Base-by-base conservation (phyloP, 352 stramenopile species). In the Globisporangium solare region DNA sequence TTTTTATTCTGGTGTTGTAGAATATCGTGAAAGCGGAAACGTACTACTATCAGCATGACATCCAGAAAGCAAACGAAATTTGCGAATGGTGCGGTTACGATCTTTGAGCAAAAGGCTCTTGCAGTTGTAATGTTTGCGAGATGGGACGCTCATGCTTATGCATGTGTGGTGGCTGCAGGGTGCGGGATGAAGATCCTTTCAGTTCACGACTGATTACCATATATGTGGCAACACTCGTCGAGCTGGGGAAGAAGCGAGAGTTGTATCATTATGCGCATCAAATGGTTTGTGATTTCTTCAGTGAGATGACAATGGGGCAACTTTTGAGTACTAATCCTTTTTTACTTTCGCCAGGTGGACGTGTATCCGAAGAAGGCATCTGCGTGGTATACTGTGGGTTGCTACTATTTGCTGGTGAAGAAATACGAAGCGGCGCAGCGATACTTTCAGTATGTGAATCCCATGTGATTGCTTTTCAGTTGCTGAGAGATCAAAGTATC, bases 201-300 rank as follows among this genome's bases (percentile, higher is more conserved):
- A 90, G 94, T 64, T 83, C 78, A 39, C 79, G 85, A 27, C 73
- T 92, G 32, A 79, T 94, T 42, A 70, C 86, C 5, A 77, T 96
- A 2, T 93, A 86, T 40, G 86, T 98, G 7, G 86, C 90, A 7
- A 97, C 90, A 0, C 62, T 98, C 2, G 82, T 98, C 2, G 89
- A 97, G 51, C 77, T 98, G 1, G 79, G 83, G 37, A 92, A 95
- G 49, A 98, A 98, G 63, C 87, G 89, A 35, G 81, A 97, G 39
- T 71, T 99, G 24, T 99, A 98, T 56, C 88, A 98, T 54, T 92
- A 97, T 40, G 96, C 95, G 1, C 96, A 99, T 67, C 81, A 97
- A 67, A 79, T 98, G 69, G 95, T 92, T 68, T 40, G 56, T 46
- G 37, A 20, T 4, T 32, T 35, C 27, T 35, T 35, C 27, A 35